Conservation (phyloP, 2,329 filamentous ascomycete species). For the Aspergillus sp. region DNA sequence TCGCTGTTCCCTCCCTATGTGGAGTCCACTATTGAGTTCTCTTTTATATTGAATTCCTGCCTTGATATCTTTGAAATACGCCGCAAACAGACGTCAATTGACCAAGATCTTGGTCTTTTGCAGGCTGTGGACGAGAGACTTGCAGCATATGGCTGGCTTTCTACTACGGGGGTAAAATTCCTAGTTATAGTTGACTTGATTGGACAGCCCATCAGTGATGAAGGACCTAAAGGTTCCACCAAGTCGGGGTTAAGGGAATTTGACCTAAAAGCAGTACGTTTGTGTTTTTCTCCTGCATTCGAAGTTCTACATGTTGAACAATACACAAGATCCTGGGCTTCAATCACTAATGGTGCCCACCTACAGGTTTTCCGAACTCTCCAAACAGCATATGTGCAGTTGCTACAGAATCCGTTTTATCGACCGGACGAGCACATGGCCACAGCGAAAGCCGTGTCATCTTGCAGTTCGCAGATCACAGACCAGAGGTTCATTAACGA, state of each 20-base stretch:
- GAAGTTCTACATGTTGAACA: neutral
- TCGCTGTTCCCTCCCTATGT: conserved; percentile 80
- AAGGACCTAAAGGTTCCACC: conserved; percentile 35
- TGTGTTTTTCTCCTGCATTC: neutral
- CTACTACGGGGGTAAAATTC: conserved; percentile 90
- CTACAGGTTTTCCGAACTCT: conserved; percentile 79
- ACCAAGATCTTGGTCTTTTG: conserved; percentile 86
- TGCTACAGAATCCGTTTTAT: conserved; percentile 94
- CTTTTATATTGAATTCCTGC: conserved; percentile 83
- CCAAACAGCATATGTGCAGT: conserved; percentile 84
- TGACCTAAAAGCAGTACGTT: conserved; percentile 77
- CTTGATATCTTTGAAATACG: conserved; percentile 93
- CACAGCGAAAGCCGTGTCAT: conserved; percentile 48
- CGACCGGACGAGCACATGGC: conserved; percentile 80
- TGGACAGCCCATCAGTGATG: conserved; percentile 54
- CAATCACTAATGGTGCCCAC: neutral
- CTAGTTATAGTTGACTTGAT: conserved; percentile 90
- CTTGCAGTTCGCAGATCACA: conserved; percentile 67
- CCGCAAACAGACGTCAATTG: conserved; percentile 68
- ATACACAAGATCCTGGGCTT: neutral
- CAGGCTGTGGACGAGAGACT: conserved; percentile 93
- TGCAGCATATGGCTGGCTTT: conserved; percentile 93
- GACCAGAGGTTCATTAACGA: conserved; percentile 80
- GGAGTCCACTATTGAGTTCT: conserved; percentile 72
- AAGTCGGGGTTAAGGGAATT: conserved; percentile 74